Conservation (phyloP, 495 filamentous ascomycete species). For the Penicillium maclennaniae region DNA sequence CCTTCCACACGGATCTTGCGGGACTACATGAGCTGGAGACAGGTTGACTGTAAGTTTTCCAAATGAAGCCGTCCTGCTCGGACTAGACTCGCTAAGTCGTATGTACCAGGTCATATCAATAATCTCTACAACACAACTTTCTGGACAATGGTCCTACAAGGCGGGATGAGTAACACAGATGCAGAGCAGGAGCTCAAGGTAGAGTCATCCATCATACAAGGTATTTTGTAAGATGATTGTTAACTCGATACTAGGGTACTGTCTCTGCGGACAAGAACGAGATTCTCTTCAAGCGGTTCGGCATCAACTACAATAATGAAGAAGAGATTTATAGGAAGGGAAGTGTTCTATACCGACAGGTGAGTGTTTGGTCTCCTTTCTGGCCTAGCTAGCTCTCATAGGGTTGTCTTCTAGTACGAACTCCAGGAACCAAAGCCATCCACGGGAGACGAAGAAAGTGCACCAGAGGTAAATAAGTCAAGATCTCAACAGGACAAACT, state of each 20-base stretch:
- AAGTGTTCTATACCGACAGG: constrained; percentile 81
- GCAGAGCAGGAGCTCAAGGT: constrained; percentile 78
- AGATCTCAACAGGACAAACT: constrained; percentile 76
- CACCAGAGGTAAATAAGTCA: constrained; percentile 45
- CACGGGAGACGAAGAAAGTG: constrained; percentile 5
- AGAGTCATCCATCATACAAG: not conserved
- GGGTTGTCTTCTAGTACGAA: constrained; percentile 31
- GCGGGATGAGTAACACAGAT: constrained; percentile 66
- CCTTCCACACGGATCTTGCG: constrained; percentile 72
- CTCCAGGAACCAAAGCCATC: constrained; percentile 30
- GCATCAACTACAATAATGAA: constrained; percentile 97
- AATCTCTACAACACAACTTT: constrained; percentile 98
- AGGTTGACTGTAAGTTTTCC: constrained; percentile 77
- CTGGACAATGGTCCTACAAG: constrained; percentile 78
- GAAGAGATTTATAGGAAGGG: constrained; percentile 90
- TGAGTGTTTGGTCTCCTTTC: constrained; percentile 34
- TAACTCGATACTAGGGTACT: constrained; percentile 58
- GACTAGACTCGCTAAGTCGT: not conserved
- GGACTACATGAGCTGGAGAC: constrained; percentile 96
- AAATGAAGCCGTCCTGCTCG: not conserved
- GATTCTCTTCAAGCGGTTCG: constrained; percentile 83
- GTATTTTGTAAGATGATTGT: not conserved
- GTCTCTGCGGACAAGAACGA: constrained; percentile 88
- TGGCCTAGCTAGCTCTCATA: constrained; percentile 8
- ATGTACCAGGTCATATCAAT: constrained; percentile 78